Evolutionary conservation across 106 monocot species (phyloP), one percentile per base, ranked within the genome.

Genomic region (Dendrobium catenatum): DNA sequence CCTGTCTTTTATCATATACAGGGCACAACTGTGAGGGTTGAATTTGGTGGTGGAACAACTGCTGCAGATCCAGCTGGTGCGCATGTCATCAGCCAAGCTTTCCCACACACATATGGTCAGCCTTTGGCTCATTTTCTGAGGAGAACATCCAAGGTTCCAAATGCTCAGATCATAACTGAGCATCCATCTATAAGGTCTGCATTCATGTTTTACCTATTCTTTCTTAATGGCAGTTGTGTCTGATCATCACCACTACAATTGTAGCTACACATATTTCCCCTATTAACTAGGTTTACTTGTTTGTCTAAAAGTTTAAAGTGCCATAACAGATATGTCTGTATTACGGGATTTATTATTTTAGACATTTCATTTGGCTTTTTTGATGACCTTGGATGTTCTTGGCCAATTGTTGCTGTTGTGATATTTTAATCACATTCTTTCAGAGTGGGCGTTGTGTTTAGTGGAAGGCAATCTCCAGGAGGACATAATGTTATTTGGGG

Each of bases 401-500:
- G 64, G 15, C 37, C 2, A 33, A 15, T 33, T 70, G 2, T 70
- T 70, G 2, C 70, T 37, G 37, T 70, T 70, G 70, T 15, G 33
- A 70, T 37, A 33, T 37, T 31, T 73, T 74, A 1, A 74, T 70
- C 74, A 74, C n/a, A 4, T 40, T 68, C 17, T 83, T 88, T 79
- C 91, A 98, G 98, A 86, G 98, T 93, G 66, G 98, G 95, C 73
- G 75, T 98, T 16, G 95, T 98, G 40, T 98, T 98, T 84, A 89
- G 85, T 82, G 95, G 95, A 74, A 93, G 98, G 74, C 98, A 95
- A 47, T 98, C 98, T 70, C 94, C 95, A 49, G 98, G 98, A 84
- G 98, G 98, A 26, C 98, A 98, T 78, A 98, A 98, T 93, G 95
- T 98, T 44, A 87, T 98, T 54, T 98, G 95, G 93, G 98, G 98